These are phyloP conservation scores for Ambrosia hybrid DNA, from an alignment of 140 eudicot genomes.

Conservation along the genomic window DNA sequence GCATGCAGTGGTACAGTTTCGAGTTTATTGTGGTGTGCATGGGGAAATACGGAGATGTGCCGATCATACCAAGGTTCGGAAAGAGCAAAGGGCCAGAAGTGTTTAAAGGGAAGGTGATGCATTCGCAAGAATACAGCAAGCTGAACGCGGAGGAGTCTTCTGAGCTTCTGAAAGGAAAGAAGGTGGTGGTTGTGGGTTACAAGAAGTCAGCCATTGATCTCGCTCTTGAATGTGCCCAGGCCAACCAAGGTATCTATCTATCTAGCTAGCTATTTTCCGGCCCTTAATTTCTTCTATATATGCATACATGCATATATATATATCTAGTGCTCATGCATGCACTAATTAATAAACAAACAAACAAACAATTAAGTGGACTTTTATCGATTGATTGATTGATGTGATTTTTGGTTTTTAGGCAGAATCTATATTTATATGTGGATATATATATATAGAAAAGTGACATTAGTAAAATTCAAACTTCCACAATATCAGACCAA, in stretches of 20 bases:
- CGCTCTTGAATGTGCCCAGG: slow-evolving; percentile 92
- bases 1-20: slow-evolving; percentile 71
- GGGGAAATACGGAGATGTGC: slow-evolving; percentile 90
- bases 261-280: no score
- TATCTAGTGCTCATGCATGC: neutral
- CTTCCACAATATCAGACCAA: neutral
- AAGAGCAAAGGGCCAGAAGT: slow-evolving; percentile 75
- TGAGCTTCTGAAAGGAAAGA: slow-evolving; percentile 60
- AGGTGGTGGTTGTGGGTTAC: slow-evolving; percentile 89
- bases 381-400: neutral
- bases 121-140: slow-evolving; percentile 81
- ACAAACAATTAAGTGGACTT: neutral
- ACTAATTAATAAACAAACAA: neutral
- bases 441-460: no score
- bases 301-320: neutral
- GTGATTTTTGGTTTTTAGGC: neutral
- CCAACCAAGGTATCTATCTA: slow-evolving; percentile 68
- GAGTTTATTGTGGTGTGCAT: slow-evolving; percentile 86
- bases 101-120: slow-evolving; percentile 78
- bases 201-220: slow-evolving; percentile 94
- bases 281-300: no score
- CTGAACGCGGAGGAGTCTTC: slow-evolving; percentile 47
- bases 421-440: neutral
- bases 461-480: neutral
- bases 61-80: slow-evolving; percentile 62